Conservation (phyloP, 1,284 basidiomycete genomes). For the Ustilago xerochloae region DNA sequence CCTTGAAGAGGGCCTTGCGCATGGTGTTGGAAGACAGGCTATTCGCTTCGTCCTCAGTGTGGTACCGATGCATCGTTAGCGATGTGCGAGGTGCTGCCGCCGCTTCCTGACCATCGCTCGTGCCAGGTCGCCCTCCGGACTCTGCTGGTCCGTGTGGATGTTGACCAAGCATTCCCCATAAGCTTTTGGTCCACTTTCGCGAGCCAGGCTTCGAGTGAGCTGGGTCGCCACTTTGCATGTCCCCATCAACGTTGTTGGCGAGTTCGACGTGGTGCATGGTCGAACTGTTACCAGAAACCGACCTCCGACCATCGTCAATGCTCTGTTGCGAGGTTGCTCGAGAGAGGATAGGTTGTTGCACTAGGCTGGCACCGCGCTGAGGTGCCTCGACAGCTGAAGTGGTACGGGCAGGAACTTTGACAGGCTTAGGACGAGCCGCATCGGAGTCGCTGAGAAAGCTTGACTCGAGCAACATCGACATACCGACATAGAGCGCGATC, state of each 20-base stretch:
- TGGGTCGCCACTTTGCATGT: constrained; percentile 5
- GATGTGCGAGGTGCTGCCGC: constrained; percentile 16
- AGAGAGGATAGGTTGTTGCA: constrained; percentile 12
- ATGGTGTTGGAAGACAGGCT: constrained; percentile 6
- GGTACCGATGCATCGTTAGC: constrained; percentile 31
- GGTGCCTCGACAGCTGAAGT: constrained; percentile 36
- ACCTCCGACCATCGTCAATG: constrained; percentile 13
- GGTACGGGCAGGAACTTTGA: constrained; percentile 34
- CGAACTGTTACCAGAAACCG: constrained; percentile 11
- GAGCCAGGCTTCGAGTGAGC: constrained; percentile 10
- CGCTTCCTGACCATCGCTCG: constrained; percentile 18
- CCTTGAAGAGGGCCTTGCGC: constrained; percentile 26
- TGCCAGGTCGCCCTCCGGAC: constrained; percentile 8
- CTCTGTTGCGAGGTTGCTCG: constrained; percentile 27
- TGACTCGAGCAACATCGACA: constrained; percentile 60
- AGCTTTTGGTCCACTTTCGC: constrained; percentile 43
- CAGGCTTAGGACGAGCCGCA: constrained; percentile 39
- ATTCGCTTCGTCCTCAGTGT: constrained; percentile 25
- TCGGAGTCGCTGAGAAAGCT: constrained; percentile 55
- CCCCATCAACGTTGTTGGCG: neutral
- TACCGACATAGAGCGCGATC: constrained; percentile 48
- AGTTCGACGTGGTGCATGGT: neutral
- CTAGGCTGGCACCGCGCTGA: constrained; percentile 26
- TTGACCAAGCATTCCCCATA: constrained; percentile 48
- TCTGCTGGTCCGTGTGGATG: constrained; percentile 18